phyloP scores from a whole-genome alignment of 352 stramenopile species.

The Phytophthora syringae region DNA sequence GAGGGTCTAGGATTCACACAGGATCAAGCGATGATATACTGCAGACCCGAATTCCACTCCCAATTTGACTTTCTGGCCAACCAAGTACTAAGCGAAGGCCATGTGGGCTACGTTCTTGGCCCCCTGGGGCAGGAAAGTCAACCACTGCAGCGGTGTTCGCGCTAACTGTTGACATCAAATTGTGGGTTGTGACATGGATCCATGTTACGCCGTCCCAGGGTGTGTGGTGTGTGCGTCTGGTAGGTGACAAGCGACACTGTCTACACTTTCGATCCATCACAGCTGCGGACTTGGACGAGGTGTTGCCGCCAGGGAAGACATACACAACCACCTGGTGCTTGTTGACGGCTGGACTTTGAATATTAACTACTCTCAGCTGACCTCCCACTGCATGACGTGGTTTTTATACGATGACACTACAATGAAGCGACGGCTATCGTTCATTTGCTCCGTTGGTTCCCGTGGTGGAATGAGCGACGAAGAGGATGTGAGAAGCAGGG shows the following conservation, averaged over 20 bases:
- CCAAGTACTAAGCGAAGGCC: constrained; percentile 11
- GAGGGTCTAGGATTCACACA: constrained; percentile 5
- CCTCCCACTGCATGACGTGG: neutral
- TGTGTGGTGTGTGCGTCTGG: constrained; percentile 8
- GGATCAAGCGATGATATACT: constrained; percentile 11
- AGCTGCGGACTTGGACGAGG: constrained; percentile 2
- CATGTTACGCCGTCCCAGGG: neutral
- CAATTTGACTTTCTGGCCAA: constrained; percentile 22
- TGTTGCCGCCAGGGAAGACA: constrained; percentile 5
- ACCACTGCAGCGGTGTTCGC: constrained; percentile 19
- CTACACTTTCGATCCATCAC: too few relatives aligned
- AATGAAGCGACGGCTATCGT: constrained; percentile 10
- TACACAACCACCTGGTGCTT: constrained; percentile 9
- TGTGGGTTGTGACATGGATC: constrained; percentile 28
- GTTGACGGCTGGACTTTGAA: constrained; percentile 14
- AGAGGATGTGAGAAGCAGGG: constrained; percentile 1
- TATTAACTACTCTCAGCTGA: neutral
- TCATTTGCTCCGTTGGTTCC: constrained; percentile 8
- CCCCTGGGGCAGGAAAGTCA: constrained; percentile 26
- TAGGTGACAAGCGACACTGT: neutral
- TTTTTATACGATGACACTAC: neutral
- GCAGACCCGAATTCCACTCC: constrained; percentile 8
- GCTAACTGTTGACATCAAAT: constrained; percentile 8
- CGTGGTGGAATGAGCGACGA: neutral
- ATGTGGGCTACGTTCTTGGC: constrained; percentile 17